Base-by-base conservation (phyloP, 1,284 basidiomycete genomes). In the Fomitopsis palustris region DNA sequence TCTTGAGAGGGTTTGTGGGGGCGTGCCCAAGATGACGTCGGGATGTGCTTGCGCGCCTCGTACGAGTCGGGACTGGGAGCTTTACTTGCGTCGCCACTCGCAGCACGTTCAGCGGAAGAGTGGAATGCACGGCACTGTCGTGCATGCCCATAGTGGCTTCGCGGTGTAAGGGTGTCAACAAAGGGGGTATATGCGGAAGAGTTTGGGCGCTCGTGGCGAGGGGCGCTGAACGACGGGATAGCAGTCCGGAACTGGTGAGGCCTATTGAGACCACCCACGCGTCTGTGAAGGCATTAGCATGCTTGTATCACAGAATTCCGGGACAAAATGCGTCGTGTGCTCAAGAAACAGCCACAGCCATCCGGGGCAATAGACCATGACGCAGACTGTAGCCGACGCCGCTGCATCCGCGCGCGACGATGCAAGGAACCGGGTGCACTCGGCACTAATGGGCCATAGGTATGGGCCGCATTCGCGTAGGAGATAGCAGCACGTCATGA, bases 251-350 rank as follows among this genome's bases (percentile, higher is more conserved):
- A 57, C 35, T 75, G 74, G 16, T 62, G 66, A 0, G 80, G 78
- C 47, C 75, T 72, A 0, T 79, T 74, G 63, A 79, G 75, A 31
- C 78, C 78, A 8, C 75, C 72, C 69, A 68, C 64, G 62, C 72
- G 72, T 0, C 73, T 74, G 57, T 3, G 35, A 14, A 54, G 53
- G 27, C 2, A 35, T 37, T 38, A 57, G 49, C 55, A 55, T n/a
- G 54, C 33, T 39, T 29, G n/a, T 39, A 35, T 35, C 3, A 35
- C 5, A n/a, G 35, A 35, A 4, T 8, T 35, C 35, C 16, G 8
- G 4, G 3, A 35, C n/a, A 35, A 14, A 35, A 8, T 35, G 35
- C 35, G n/a, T 35, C 35, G 35, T 35, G 9, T 14, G 35, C 8
- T 35, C 2, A 35, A 12, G 35, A 9, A 2, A 14, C 35, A 9